Evolutionary conservation across 1,284 basidiomycete species (phyloP).

Genomic region (Butyriboletus regius): DNA sequence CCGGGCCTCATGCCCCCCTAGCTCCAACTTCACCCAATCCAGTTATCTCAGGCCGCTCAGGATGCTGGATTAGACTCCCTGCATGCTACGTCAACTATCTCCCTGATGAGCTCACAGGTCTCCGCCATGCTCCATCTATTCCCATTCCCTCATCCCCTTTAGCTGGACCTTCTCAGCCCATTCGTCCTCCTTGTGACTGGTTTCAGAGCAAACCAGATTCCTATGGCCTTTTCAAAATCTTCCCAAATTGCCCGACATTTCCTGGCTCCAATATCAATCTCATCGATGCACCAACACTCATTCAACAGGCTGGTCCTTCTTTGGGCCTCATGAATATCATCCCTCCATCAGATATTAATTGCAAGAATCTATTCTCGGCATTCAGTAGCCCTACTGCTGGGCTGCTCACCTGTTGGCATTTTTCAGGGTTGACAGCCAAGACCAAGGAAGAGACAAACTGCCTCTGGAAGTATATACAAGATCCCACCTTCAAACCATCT

Average conservation of each 20-base stretch:
- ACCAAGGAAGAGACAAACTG: neutral
- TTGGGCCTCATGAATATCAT: too few species aligned
- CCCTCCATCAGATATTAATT: too few species aligned
- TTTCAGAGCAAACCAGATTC: too few species aligned
- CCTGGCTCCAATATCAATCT: too few species aligned
- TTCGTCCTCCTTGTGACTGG: neutral
- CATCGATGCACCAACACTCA: too few species aligned
- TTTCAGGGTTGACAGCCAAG: neutral
- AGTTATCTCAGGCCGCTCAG: neutral
- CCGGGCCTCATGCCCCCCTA: too few species aligned
- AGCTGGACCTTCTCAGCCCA: neutral
- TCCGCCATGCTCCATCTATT: neutral
- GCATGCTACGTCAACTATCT: neutral
- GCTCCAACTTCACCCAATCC: neutral
- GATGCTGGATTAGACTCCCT: neutral
- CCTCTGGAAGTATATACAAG: neutral
- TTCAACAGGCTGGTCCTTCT: too few species aligned
- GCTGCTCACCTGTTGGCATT: neutral
- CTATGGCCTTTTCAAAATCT: too few species aligned
- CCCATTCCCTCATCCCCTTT: neutral
- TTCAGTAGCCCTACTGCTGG: too few species aligned
- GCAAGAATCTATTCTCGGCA: too few species aligned
- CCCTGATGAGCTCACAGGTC: neutral
- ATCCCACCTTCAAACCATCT: neutral
- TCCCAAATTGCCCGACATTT: too few species aligned